phyloP scores from a whole-genome alignment of 2,329 filamentous ascomycete species.

The Aspergillus ibericus region DNA sequence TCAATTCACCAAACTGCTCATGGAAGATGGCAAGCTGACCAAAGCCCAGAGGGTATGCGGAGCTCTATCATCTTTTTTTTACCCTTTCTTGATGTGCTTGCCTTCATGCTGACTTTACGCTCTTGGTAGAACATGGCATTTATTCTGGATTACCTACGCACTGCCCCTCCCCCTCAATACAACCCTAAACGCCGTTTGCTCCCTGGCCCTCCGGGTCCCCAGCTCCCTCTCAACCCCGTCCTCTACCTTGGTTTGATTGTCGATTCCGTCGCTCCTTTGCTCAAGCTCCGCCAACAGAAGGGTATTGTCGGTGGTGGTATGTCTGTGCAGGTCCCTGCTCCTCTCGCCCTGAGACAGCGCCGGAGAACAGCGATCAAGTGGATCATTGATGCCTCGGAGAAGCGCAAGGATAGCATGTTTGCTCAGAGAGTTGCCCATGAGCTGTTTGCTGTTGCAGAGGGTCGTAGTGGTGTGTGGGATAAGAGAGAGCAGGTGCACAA shows the following conservation, averaged over 20 bases:
- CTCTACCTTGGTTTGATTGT: conserved; percentile 87
- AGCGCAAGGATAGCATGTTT: conserved; percentile 72
- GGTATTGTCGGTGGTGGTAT: conserved; percentile 84
- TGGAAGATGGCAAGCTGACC: conserved; percentile 87
- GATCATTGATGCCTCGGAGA: conserved; percentile 83
- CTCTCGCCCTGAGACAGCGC: conserved; percentile 72
- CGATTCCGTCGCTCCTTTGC: conserved; percentile 86
- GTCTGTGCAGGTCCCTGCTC: conserved; percentile 77
- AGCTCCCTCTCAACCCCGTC: conserved; percentile 85
- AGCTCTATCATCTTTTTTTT: background rate
- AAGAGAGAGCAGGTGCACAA: conserved; percentile 76
- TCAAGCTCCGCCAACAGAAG: conserved; percentile 73
- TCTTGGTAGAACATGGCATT: conserved; percentile 71
- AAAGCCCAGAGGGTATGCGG: conserved; percentile 75
- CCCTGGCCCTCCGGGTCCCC: conserved; percentile 72
- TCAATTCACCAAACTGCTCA: conserved; percentile 87
- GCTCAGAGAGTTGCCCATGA: conserved; percentile 80
- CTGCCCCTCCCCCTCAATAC: conserved; percentile 73
- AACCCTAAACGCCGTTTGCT: conserved; percentile 61
- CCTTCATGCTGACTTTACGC: background rate
- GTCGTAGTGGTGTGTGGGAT: conserved; percentile 81
- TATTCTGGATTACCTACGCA: conserved; percentile 81
- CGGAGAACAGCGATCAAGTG: conserved; percentile 78
- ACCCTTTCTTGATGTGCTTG: background rate
- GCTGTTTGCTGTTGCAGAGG: conserved; percentile 83